Percentiles rank a stretch among this genome's conserved stretches.
Evolutionary conservation across 1,284 basidiomycete species (phyloP).

Genomic region (Hemileia vastatrix): DNA sequence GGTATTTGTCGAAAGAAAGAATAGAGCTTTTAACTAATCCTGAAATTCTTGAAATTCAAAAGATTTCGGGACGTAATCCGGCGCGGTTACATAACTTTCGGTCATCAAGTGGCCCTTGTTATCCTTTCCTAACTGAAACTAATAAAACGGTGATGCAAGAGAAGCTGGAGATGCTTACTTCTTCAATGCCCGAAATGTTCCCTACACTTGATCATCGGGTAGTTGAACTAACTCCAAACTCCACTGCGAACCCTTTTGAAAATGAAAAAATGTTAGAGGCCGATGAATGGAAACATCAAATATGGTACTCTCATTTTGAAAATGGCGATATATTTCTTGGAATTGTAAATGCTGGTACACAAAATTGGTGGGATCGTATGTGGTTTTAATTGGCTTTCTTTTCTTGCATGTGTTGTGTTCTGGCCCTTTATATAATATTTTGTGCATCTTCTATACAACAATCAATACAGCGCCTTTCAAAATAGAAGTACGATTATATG

Average conservation of each 20-base stretch:
- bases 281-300: slow-evolving; percentile 8
- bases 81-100: background rate
- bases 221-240: too few species aligned
- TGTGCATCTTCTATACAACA: too few species aligned
- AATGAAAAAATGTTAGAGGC: too few species aligned
- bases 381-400: background rate
- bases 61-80: slow-evolving; percentile 3
- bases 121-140: too few species aligned
- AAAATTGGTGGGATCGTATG: slow-evolving; percentile 12
- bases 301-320: slow-evolving; percentile 15
- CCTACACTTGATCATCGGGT: too few species aligned
- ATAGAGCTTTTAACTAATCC: slow-evolving; percentile 10
- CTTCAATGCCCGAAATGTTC: too few species aligned
- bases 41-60: slow-evolving; percentile 9
- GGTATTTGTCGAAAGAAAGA: background rate
- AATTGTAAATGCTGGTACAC: slow-evolving; percentile 14
- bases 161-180: too few species aligned
- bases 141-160: too few species aligned
- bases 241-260: too few species aligned
- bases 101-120: background rate
- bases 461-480: slow-evolving; percentile 8
- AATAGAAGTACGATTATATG: slow-evolving; percentile 3
- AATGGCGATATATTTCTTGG: slow-evolving; percentile 7
- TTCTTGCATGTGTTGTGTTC: too few species aligned
- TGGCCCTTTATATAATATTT: too few species aligned